These are phyloP conservation scores for Phialophora expanda DNA, from an alignment of 2,329 filamentous ascomycete species.

Conservation along the genomic window DNA sequence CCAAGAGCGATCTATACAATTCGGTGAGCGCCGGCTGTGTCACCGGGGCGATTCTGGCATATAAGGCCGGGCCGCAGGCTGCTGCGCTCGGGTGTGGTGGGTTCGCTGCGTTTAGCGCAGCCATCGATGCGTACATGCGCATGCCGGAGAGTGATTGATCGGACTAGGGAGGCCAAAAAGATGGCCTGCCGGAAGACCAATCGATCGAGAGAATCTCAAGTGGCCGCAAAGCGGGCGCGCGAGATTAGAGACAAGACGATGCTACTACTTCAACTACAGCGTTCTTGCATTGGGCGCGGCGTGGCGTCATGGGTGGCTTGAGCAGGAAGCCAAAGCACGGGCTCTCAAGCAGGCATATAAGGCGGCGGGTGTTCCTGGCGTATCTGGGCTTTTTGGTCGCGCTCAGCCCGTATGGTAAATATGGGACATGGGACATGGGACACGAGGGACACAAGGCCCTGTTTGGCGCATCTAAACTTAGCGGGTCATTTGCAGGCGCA, in stretches of 20 bases:
- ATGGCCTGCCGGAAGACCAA: neutral
- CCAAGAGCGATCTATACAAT: conserved; percentile 92
- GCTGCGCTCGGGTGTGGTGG: conserved; percentile 85
- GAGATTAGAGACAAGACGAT: neutral
- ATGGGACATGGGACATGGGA: neutral
- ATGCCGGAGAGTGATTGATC: conserved; percentile 65
- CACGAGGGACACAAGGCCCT: neutral
- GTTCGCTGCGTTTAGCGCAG: conserved; percentile 89
- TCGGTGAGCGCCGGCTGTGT: conserved; percentile 86
- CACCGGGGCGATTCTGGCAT: conserved; percentile 85
- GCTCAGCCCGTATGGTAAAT: neutral
- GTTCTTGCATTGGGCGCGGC: neutral
- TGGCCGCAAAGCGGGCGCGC: neutral
- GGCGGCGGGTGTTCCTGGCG: neutral
- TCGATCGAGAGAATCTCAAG: neutral
- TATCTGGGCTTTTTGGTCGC: neutral
- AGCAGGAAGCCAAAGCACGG: neutral
- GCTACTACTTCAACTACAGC: neutral
- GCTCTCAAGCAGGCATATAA: neutral
- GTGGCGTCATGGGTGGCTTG: neutral
- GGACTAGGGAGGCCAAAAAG: neutral
- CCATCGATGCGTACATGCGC: conserved; percentile 90
- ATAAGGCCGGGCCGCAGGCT: conserved; percentile 86
- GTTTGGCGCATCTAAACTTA: neutral
- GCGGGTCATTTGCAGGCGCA: neutral